Percentiles rank a stretch among this genome's conserved stretches.
These are phyloP conservation scores for Scedosporium apiospermum DNA, from an alignment of 2,329 filamentous ascomycete genomes.

Conservation along the genomic window DNA sequence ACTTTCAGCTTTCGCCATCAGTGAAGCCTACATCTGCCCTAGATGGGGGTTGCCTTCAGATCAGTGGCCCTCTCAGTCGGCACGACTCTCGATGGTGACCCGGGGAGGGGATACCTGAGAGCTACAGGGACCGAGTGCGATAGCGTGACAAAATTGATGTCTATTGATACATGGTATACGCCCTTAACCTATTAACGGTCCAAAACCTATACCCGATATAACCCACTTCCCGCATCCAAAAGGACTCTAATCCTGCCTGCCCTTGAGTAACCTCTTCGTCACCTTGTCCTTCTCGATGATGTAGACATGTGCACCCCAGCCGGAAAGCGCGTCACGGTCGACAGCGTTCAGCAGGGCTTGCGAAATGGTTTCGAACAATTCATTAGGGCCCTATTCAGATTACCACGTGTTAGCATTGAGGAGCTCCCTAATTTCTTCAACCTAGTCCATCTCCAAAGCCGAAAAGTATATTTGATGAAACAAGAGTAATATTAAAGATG, in stretches of 20 bases:
- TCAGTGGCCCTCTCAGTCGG: neutral
- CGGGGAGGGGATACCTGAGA: neutral
- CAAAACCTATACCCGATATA: neutral
- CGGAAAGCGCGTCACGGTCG: conserved; percentile 90
- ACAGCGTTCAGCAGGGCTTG: conserved; percentile 93
- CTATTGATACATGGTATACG: conserved; percentile 8
- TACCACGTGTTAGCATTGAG: neutral
- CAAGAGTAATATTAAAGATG: neutral
- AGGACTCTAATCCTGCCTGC: conserved; percentile 71
- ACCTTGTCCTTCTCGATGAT: conserved; percentile 99
- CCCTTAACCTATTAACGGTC: neutral
- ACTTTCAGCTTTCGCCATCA: neutral
- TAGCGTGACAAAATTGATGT: neutral
- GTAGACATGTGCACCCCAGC: conserved; percentile 98
- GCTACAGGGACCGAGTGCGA: neutral
- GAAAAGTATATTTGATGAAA: neutral
- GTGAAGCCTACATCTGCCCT: neutral
- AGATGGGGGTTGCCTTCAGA: neutral
- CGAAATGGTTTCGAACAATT: conserved; percentile 96
- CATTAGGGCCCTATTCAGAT: conserved; percentile 62
- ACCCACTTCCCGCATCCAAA: conserved; percentile 4
- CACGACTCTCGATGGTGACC: neutral
- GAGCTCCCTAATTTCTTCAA: neutral
- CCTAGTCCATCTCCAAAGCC: neutral
- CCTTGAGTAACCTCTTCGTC: conserved; percentile 96